Evolutionary conservation across 2,329 filamentous ascomycete genomes (phyloP).

Genomic region (Falciphora oryzae): DNA sequence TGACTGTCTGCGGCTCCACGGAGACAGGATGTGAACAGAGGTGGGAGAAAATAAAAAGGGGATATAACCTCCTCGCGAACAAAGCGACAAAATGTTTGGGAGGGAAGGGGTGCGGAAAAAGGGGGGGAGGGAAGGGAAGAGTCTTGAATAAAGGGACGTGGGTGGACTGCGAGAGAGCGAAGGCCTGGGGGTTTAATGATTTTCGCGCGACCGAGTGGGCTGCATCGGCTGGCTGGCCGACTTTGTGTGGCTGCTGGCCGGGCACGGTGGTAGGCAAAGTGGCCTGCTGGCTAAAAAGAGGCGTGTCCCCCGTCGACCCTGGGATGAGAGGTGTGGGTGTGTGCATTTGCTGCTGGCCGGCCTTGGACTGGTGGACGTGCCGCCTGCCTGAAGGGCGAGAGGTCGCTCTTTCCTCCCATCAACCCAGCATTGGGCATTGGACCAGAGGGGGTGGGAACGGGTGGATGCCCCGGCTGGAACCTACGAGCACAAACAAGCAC

Average conservation of each 20-base stretch:
- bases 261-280: constrained; percentile 5
- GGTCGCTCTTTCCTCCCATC: neutral
- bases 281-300: constrained; percentile 14
- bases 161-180: constrained; percentile 31
- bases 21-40: constrained; percentile 6
- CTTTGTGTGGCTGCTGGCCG: constrained; percentile 7
- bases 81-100: constrained; percentile 16
- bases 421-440: neutral
- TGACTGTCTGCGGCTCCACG: constrained; percentile 5
- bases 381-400: neutral
- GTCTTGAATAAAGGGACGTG: constrained; percentile 33
- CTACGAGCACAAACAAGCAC: constrained; percentile 11
- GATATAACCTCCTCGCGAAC: constrained; percentile 13
- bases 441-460: neutral
- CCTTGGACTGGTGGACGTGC: constrained; percentile 3
- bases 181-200: constrained; percentile 35
- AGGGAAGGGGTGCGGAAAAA: constrained; percentile 24
- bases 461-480: neutral
- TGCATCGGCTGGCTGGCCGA: constrained; percentile 14
- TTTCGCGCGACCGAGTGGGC: constrained; percentile 18
- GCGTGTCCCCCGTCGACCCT: constrained; percentile 4
- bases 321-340: constrained; percentile 10
- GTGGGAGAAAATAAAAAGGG: constrained; percentile 3
- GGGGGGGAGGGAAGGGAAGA: constrained; percentile 33
- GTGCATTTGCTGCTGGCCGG: neutral